These are phyloP conservation scores for Myriosclerotinia duriaeana DNA, from an alignment of 2,329 filamentous ascomycete genomes.

Conservation along the genomic window DNA sequence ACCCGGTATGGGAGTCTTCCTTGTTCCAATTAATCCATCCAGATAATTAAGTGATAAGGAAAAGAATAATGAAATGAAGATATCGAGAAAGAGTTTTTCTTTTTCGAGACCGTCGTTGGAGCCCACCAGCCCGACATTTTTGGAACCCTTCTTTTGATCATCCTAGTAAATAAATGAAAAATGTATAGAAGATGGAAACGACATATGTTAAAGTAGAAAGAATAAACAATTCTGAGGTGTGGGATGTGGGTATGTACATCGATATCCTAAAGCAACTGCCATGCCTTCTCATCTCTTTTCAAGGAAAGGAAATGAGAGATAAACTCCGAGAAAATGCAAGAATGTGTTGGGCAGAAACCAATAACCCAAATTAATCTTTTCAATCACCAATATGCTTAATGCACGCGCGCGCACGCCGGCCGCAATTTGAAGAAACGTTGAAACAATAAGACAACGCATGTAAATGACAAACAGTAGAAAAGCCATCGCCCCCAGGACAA, in stretches of 20 bases:
- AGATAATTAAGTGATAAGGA: conserved; percentile 5
- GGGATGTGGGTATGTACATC: conserved; percentile 10
- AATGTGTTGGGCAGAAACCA: conserved; percentile 12
- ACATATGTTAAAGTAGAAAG: not conserved
- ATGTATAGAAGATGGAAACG: not conserved
- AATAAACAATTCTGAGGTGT: conserved; percentile 1
- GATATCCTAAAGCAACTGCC: conserved; percentile 12
- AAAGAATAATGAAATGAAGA: not conserved
- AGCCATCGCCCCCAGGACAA: conserved; percentile 29
- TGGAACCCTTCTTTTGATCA: not conserved
- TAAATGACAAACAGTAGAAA: conserved; percentile 22
- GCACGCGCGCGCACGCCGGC: conserved; percentile 14
- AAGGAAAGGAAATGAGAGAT: not conserved
- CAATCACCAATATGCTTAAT: conserved; percentile 18
- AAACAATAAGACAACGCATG: conserved; percentile 21
- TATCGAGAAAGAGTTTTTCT: conserved; percentile 2
- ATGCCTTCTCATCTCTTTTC: conserved; percentile 15
- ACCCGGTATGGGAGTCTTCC: conserved; percentile 16
- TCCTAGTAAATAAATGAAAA: conserved; percentile 9
- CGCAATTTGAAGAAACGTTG: conserved; percentile 19
- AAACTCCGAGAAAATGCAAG: conserved; percentile 17
- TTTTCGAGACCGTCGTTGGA: conserved; percentile 1
- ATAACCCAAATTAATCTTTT: conserved; percentile 19
- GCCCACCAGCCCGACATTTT: not conserved
- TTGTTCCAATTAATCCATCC: not conserved